Conservation (phyloP, 164 flowering plant species). For the Tinospora cordifolia region DNA sequence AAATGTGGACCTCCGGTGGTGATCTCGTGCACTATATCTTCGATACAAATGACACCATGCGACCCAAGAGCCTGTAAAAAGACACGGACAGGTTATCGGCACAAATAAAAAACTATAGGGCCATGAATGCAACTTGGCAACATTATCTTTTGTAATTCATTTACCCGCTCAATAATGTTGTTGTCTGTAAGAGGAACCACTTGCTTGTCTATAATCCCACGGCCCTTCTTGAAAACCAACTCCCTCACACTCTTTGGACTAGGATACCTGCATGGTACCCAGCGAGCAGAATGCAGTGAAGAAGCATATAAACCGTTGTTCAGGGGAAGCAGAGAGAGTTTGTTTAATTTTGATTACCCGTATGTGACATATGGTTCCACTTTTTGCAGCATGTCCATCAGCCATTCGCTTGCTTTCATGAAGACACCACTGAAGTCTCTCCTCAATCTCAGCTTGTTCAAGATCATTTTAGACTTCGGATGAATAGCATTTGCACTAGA, state of each 20-base stretch:
- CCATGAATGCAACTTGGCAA: not conserved
- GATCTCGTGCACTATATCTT: conserved; percentile 75
- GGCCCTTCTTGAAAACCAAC: conserved; percentile 77
- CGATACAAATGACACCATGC: conserved; percentile 54
- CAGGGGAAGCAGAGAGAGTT: not conserved
- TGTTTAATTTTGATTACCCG: conserved; percentile 45
- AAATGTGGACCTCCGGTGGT: conserved; percentile 64
- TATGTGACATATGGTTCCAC: conserved; percentile 81
- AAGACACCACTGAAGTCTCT: conserved; percentile 55
- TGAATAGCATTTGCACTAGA: conserved; percentile 62
- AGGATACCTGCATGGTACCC: conserved; percentile 51
- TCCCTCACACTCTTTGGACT: conserved; percentile 71
- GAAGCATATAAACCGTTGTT: not conserved
- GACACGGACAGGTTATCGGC: not conserved
- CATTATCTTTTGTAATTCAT: not conserved
- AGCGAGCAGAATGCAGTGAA: conserved; percentile 1
- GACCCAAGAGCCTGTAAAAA: conserved; percentile 57
- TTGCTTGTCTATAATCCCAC: conserved; percentile 42
- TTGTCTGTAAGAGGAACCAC: conserved; percentile 75
- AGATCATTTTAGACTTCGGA: conserved; percentile 47
- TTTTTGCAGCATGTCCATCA: conserved; percentile 44
- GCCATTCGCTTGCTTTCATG: conserved; percentile 47
- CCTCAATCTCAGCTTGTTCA: conserved; percentile 40
- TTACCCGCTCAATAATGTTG: conserved; percentile 74
- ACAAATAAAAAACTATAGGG: not conserved